Conservation (phyloP, 2,329 filamentous ascomycete species). For the Phaeophleospora eucalypticola region DNA sequence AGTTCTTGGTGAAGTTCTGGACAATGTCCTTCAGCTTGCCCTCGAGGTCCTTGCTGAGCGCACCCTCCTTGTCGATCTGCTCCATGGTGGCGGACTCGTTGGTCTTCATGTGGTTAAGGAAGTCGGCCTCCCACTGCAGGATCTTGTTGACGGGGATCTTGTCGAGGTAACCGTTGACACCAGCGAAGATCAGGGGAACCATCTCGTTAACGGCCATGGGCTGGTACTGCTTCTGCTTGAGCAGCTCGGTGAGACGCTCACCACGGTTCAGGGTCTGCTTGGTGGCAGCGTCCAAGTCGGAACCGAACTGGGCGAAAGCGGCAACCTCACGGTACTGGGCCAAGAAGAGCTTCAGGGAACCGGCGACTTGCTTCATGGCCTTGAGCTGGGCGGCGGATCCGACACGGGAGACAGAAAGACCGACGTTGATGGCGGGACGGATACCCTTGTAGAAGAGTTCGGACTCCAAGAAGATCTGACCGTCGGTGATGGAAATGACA, state of each 20-base stretch:
- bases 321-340: conserved; percentile 99
- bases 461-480: conserved; percentile 98
- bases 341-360: conserved; percentile 99
- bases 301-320: conserved; percentile 99
- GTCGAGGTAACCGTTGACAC: conserved; percentile 97
- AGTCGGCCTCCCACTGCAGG: conserved; percentile 88
- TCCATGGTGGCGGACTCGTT: conserved; percentile 81
- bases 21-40: conserved; percentile 74
- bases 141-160: conserved; percentile 84
- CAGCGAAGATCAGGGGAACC: conserved; percentile 98
- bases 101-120: conserved; percentile 84
- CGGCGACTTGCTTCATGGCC: conserved; percentile 99
- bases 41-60: conserved; percentile 92
- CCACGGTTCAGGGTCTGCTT: conserved; percentile 98
- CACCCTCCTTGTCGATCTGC: conserved; percentile 92
- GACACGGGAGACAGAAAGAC: conserved; percentile 99
- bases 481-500: conserved; percentile 98
- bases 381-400: conserved; percentile 99
- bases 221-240: conserved; percentile 99
- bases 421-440: conserved; percentile 99
- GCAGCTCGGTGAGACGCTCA: conserved; percentile 97
- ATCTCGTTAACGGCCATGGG: conserved; percentile 99
- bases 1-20: conserved; percentile 86
- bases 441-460: conserved; percentile 99
- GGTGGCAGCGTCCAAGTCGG: conserved; percentile 95